phyloP scores from a whole-genome alignment of 108 stramenopile species.

The Chaetoceros muelleri region DNA sequence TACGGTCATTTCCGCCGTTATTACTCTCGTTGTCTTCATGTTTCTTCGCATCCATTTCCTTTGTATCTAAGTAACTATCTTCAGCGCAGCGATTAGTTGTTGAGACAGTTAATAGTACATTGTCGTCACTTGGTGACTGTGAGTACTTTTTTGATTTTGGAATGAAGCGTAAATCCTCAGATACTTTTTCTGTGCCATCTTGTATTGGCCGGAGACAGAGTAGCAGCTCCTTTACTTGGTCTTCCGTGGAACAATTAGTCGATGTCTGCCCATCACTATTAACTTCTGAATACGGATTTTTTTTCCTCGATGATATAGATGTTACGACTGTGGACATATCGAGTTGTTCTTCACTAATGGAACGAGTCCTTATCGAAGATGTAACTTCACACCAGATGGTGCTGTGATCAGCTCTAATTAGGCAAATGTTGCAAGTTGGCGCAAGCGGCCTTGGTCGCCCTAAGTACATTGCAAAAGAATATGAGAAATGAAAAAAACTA shows the following conservation, averaged over 20 bases:
- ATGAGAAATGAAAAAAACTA: constrained; percentile 1
- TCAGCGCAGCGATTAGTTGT: too few relatives aligned
- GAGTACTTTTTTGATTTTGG: constrained; percentile 5
- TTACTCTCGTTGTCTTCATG: too few relatives aligned
- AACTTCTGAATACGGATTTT: constrained; percentile 2
- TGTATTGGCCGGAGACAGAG: constrained; percentile 70
- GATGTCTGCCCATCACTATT: constrained; percentile 1
- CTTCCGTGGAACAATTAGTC: constrained; percentile 4
- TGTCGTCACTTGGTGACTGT: too few relatives aligned
- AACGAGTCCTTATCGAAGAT: constrained; percentile 53
- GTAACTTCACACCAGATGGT: constrained; percentile 85
- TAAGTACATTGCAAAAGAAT: constrained; percentile 5
- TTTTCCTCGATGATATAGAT: constrained; percentile 2
- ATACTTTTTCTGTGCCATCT: constrained; percentile 52
- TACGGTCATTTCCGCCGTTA: too few relatives aligned
- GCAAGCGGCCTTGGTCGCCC: constrained; percentile 44
- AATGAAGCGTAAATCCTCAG: constrained; percentile 37
- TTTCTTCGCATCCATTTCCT: too few relatives aligned
- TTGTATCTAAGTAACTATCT: too few relatives aligned
- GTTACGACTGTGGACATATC: constrained; percentile 3
- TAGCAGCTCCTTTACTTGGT: constrained; percentile 40
- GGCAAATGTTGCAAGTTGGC: constrained; percentile 56
- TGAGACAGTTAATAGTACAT: too few relatives aligned
- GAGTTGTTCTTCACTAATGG: constrained; percentile 23
- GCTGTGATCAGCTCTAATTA: constrained; percentile 65